These are phyloP conservation scores for Carex cristatella DNA, from an alignment of 176 grass and related monocot species.

Conservation along the genomic window DNA sequence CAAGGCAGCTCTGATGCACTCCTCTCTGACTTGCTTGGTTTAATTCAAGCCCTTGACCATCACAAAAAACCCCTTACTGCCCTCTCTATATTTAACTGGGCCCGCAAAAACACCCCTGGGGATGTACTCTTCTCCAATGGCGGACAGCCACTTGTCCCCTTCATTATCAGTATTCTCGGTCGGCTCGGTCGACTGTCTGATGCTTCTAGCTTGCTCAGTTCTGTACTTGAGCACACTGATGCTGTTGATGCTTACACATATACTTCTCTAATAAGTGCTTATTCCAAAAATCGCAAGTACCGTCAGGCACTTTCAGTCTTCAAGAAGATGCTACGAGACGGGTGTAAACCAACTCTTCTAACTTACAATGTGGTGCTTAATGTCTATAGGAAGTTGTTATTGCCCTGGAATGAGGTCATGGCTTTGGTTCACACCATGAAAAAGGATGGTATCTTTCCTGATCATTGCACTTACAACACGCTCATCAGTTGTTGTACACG, in stretches of 20 bases:
- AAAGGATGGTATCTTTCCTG: conserved; percentile 36
- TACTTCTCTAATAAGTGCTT: conserved; percentile 60
- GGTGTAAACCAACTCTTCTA: conserved; percentile 52
- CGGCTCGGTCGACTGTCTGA: conserved; percentile 38
- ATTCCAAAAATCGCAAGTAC: conserved; percentile 50
- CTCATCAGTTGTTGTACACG: conserved; percentile 80
- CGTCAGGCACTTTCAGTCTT: conserved; percentile 57
- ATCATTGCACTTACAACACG: conserved; percentile 86
- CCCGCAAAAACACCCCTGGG: conserved; percentile 37
- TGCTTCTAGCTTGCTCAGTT: conserved; percentile 41
- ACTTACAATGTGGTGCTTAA: conserved; percentile 96
- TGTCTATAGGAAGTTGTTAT: conserved; percentile 62
- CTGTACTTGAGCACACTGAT: conserved; percentile 22
- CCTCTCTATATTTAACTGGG: conserved; percentile 48
- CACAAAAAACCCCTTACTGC: conserved; percentile 31
- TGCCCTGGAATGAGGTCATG: conserved; percentile 66
- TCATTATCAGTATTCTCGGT: conserved; percentile 53
- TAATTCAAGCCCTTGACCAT: conserved; percentile 48
- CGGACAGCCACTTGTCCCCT: conserved; percentile 31
- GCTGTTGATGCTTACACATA: conserved; percentile 35
- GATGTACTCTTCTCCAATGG: conserved; percentile 39
- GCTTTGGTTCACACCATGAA: conserved; percentile 66
- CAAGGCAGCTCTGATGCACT: conserved; percentile 6
- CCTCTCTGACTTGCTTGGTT: conserved; percentile 32
- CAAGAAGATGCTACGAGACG: conserved; percentile 43